phyloP scores from a whole-genome alignment of 2,329 filamentous ascomycete species.

The Xylariaceae sp. region DNA sequence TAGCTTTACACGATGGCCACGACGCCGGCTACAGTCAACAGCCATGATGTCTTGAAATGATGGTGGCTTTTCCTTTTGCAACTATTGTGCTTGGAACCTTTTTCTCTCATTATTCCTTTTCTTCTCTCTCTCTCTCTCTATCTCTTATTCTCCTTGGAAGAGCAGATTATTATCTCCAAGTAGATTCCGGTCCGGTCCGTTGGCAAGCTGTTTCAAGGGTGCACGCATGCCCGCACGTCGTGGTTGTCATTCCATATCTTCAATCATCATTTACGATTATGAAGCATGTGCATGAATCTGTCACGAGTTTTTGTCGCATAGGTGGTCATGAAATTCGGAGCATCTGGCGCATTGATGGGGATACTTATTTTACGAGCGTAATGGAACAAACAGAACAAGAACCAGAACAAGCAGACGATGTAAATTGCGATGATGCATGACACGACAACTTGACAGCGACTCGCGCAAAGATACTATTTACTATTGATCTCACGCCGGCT shows the following conservation, averaged over 20 bases:
- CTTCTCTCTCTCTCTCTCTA: neutral
- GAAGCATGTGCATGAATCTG: constrained; percentile 25
- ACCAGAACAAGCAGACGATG: neutral
- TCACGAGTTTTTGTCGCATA: constrained; percentile 18
- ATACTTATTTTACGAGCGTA: constrained; percentile 8
- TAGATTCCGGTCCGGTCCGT: constrained; percentile 1
- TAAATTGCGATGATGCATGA: constrained; percentile 18
- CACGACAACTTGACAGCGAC: constrained; percentile 6
- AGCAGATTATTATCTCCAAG: neutral
- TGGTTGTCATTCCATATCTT: constrained; percentile 1
- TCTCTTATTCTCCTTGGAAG: neutral
- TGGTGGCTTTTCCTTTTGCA: neutral
- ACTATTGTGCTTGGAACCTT: neutral
- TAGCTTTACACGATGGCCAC: neutral
- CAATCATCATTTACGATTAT: constrained; percentile 23
- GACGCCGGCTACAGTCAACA: neutral
- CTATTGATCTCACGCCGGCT: too few relatives aligned
- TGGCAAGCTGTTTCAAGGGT: neutral
- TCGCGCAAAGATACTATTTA: too few relatives aligned
- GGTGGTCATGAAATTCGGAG: constrained; percentile 14
- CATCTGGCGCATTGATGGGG: constrained; percentile 26
- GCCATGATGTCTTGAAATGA: neutral
- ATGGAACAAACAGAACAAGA: too few relatives aligned
- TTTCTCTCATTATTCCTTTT: constrained; percentile 7
- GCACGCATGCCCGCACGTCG: neutral